Evolutionary conservation across 345 rosid genomes (phyloP), one percentile per base, ranked within the genome.

Genomic region (Schrenkiella parvula): DNA sequence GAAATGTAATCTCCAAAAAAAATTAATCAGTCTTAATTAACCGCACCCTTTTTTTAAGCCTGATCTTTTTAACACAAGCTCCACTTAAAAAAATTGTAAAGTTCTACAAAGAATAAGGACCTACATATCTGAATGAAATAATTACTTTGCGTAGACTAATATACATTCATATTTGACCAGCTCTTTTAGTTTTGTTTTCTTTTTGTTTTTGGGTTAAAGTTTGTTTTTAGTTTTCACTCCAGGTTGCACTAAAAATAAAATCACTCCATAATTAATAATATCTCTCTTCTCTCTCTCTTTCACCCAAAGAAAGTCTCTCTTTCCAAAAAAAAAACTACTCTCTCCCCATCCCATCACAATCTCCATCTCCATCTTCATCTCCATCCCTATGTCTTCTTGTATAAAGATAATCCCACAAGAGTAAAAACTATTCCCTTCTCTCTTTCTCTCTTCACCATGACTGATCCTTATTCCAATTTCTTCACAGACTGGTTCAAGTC

Each of bases 391-490:
- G 71, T 72, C 71, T 57, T 70, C 84, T 79, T 81, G 75, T 76
- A 76, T 69, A 86, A 86, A 84, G 84, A 81, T 86, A 76, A 83
- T 78, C 78, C 64, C 86, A 84, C 66, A 81, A 74, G 57, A 22
- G 72, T 64, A 46, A 67, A 68, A 83, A 69, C 79, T 76, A 76
- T 68, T 75, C 68, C 23, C 32, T 58, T 60, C 41, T 51, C 73
- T 48, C 38, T 43, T 18, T 58, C 85, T 70, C 62, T 60, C 62
- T 51, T 75, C 75, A 75, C 84, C 84, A 92, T 92, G 98, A 88
- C 86, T 65, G 96, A 89, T 82, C 95, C 98, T 70, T 84, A 78
- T 85, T 85, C 95, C 56, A 87, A 87, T 77, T 83, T 81, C 87
- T 85, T 85, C 81, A 48, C 83, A 10, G 78, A 80, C 18, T 87